Evolutionary conservation across 1,284 basidiomycete species (phyloP).

Genomic region (Ustilago cynodontis): DNA sequence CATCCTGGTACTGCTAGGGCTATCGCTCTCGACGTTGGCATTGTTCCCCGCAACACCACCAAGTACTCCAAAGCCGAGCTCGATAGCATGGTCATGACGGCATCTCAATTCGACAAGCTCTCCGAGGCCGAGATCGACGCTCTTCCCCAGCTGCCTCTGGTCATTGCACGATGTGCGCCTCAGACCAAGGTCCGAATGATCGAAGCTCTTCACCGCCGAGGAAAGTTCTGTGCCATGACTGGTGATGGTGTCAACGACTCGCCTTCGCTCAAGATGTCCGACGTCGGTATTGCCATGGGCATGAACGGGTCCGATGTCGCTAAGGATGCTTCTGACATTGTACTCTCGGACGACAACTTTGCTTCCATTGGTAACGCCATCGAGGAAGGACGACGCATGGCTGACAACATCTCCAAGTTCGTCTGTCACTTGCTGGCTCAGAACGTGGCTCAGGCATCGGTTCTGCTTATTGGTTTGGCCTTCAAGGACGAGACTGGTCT

Average conservation of each 20-base stretch:
- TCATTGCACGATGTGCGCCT: slow-evolving; percentile 75
- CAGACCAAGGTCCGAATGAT: slow-evolving; percentile 74
- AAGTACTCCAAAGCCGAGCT: slow-evolving; percentile 48
- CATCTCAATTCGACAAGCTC: slow-evolving; percentile 76
- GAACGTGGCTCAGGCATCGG: slow-evolving; percentile 66
- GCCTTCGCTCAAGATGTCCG: slow-evolving; percentile 68
- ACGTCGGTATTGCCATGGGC: slow-evolving; percentile 69
- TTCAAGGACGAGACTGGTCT: slow-evolving; percentile 75
- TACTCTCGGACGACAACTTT: slow-evolving; percentile 81
- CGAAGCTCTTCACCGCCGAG: slow-evolving; percentile 74
- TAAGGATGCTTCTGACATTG: slow-evolving; percentile 75
- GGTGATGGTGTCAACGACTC: slow-evolving; percentile 70
- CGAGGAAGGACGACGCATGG: slow-evolving; percentile 76
- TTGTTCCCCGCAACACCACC: slow-evolving; percentile 72
- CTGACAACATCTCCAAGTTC: slow-evolving; percentile 71
- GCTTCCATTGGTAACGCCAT: slow-evolving; percentile 79
- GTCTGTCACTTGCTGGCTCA: slow-evolving; percentile 70
- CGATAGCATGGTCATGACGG: slow-evolving; percentile 72
- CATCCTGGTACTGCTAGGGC: slow-evolving; percentile 71
- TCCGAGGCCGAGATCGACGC: slow-evolving; percentile 76
- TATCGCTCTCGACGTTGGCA: slow-evolving; percentile 72
- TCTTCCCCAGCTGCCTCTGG: slow-evolving; percentile 74
- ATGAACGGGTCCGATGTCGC: slow-evolving; percentile 64
- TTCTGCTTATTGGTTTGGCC: slow-evolving; percentile 76
- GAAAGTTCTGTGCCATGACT: slow-evolving; percentile 67